A percentile compares a stretch with the other conserved stretches of the same genome.
These are phyloP conservation scores for Dittrichia graveolens DNA, from an alignment of 129 eudicot genomes.

Conservation along the genomic window DNA sequence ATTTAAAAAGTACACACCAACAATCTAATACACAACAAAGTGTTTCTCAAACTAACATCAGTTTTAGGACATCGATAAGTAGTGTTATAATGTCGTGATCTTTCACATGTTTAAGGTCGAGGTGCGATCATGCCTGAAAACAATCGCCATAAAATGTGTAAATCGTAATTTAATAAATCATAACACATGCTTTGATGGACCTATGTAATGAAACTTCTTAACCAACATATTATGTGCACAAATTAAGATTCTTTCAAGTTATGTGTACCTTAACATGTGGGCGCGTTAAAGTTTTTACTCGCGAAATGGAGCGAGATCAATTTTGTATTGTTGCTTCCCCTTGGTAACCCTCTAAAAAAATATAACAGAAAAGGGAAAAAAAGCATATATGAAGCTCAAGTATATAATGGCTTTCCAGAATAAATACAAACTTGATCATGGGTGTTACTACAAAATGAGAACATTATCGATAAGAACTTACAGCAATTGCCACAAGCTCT, in stretches of 20 bases:
- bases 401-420: background rate
- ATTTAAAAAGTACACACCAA: background rate
- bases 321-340: constrained; percentile 68
- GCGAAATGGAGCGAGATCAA: constrained; percentile 86
- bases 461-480: constrained; percentile 42
- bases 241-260: background rate
- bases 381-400: constrained; percentile 15
- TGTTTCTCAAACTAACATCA: background rate
- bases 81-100: constrained; percentile 6
- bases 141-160: background rate
- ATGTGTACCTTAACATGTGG: background rate
- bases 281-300: constrained; percentile 20
- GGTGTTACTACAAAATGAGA: background rate
- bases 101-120: constrained; percentile 14
- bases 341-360: constrained; percentile 69
- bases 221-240: background rate
- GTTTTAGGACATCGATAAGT: background rate
- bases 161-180: background rate
- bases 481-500: constrained; percentile 92
- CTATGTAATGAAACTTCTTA: background rate
- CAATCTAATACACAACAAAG: background rate
- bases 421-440: background rate
- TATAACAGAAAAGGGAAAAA: background rate
- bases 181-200: constrained; percentile 5
- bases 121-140: constrained; percentile 14